Evolutionary conservation across 2,329 filamentous ascomycete genomes (phyloP), one percentile per base, ranked within the genome.

Genomic region (Alternaria sp.): DNA sequence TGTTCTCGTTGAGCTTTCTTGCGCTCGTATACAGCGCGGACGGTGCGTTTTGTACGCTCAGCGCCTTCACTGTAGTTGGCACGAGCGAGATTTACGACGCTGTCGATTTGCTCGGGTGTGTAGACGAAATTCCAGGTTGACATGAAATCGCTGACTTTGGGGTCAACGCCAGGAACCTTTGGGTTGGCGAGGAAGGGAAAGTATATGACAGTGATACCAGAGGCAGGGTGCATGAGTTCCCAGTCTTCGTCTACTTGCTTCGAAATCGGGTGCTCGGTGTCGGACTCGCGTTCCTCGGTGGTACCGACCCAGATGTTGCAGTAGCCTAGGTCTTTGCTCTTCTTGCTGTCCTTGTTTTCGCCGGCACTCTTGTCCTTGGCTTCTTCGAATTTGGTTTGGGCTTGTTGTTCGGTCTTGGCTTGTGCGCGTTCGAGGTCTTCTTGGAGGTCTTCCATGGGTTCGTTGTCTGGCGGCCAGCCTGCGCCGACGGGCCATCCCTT

Each of bases 121-220:
- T 98, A 99, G 28, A 97, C 90, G 77, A 98, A 98, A 77, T 99
- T 99, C 96, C 96, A 99, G 0, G 96, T 99, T 70, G 89, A 93
- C 83, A 98, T 89, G 80, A 93, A 98, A 63, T 97, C 93, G 57
- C 88, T 91, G 3, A 87, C 88, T 23, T 90, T 89, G 0, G 96
- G 96, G 69, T 97, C 91, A n/a, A 98, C 90, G 46, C 88, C 91
- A 0, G 90, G 87, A 0, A 93, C 90, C 63, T 91, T 90, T 0
- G 90, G 86, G 77, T 99, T 98, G 26, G 91, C 88, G 13, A 98
- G 84, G 65, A 97, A 90, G 0, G 96, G 96, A 73, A 97, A 90
- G 81, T 99, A 99, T 15, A 97, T 85, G 4, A 99, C 90, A 0
- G 94, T 88, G 44, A 99, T 91, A 15, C 96, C 96, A 0, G 96